A percentile compares a stretch with the other conserved stretches of the same genome.
Evolutionary conservation across 306 rosid species (phyloP).

Genomic region (Luffa acutangula): DNA sequence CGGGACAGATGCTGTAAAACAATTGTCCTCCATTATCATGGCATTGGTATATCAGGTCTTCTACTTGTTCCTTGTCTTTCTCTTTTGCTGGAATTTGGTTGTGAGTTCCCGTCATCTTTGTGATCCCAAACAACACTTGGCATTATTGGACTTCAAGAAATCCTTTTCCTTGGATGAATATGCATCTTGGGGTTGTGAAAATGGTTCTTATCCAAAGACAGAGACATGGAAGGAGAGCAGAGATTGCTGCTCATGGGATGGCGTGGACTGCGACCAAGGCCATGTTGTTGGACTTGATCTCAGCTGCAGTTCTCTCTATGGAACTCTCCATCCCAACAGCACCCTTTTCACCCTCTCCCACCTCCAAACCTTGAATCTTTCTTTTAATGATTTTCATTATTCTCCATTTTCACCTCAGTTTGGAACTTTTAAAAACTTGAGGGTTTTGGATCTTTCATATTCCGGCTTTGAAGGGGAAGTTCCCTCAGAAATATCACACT

Average conservation of each 20-base stretch:
- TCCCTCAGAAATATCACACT: background rate
- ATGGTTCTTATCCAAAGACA: background rate
- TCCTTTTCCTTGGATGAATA: background rate
- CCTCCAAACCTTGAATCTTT: background rate
- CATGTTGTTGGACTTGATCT: slow-evolving; percentile 7
- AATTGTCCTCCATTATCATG: background rate
- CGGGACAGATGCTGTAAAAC: no score
- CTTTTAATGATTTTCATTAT: background rate
- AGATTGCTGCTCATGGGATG: slow-evolving; percentile 13
- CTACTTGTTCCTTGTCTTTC: background rate
- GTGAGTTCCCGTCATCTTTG: no score
- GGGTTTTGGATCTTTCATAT: background rate
- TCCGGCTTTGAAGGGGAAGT: background rate
- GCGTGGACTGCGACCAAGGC: slow-evolving; percentile 9
- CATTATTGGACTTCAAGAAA: slow-evolving; percentile 8
- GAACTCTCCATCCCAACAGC: background rate
- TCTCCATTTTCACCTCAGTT: background rate
- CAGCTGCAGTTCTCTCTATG: background rate
- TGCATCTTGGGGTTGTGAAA: background rate
- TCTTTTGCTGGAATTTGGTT: no score
- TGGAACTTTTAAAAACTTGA: background rate
- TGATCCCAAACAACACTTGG: background rate
- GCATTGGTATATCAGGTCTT: slow-evolving; percentile 1
- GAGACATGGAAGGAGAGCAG: background rate
- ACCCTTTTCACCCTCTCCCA: slow-evolving; percentile 6